Evolutionary conservation across 129 eudicot genomes (phyloP).

Genomic region (Oenanthe sinensis): DNA sequence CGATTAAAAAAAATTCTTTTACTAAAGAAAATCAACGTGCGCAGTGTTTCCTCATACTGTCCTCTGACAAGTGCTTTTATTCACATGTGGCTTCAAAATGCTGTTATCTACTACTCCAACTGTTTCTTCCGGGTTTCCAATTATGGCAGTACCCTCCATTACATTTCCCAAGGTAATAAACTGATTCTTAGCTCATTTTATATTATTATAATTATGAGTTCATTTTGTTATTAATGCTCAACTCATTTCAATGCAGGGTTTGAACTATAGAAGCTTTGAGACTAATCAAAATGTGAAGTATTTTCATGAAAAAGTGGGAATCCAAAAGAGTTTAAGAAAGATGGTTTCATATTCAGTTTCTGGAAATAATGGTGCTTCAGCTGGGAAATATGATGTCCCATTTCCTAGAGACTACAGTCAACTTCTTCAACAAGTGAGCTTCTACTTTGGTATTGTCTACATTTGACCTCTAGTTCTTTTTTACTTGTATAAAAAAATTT

Average conservation of each 20-base stretch:
- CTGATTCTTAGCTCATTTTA: neutral
- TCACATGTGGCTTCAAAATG: conserved; percentile 47
- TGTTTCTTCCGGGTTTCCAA: conserved; percentile 17
- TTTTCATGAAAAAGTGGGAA: conserved; percentile 11
- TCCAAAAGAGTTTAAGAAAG: conserved; percentile 21
- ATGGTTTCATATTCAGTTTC: conserved; percentile 28
- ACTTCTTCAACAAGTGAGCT: conserved; percentile 61
- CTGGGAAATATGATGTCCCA: conserved; percentile 36
- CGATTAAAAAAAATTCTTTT: neutral
- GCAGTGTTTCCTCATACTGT: neutral
- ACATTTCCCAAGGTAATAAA: conserved; percentile 22
- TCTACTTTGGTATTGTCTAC: neutral
- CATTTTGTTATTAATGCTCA: neutral
- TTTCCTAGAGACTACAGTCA: conserved; percentile 65
- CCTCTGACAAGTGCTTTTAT: neutral
- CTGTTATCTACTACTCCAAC: conserved; percentile 47
- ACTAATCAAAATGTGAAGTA: conserved; percentile 17
- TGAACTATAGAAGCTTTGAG: conserved; percentile 24
- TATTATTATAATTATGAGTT: neutral
- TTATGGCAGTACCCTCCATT: conserved; percentile 15
- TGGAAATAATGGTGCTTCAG: conserved; percentile 37
- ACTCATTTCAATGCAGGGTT: conserved; percentile 18
- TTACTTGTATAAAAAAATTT: neutral
- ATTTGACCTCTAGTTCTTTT: neutral
- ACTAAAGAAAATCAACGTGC: neutral